Percentiles rank a stretch among this genome's conserved stretches.
These are phyloP conservation scores for Fusarium foetens DNA, from an alignment of 2,329 filamentous ascomycete genomes.

Conservation along the genomic window DNA sequence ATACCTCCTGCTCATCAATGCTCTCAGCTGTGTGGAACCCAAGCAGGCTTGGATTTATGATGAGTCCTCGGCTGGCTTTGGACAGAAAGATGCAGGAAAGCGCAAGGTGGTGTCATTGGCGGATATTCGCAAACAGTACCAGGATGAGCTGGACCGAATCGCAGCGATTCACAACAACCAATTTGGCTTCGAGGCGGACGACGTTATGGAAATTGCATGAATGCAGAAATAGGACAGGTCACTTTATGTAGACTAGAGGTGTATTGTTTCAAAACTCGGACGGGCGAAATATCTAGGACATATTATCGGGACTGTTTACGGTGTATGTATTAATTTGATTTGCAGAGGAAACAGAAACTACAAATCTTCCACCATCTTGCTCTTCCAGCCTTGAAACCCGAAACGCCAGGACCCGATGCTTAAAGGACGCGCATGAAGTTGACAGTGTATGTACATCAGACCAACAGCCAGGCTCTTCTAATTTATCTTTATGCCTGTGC, in stretches of 20 bases:
- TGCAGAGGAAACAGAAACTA: conserved; percentile 32
- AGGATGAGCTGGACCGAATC: conserved; percentile 87
- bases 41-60: conserved; percentile 82
- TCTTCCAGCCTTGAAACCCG: conserved; percentile 45
- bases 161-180: conserved; percentile 89
- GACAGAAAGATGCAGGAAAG: conserved; percentile 55
- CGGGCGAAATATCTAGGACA: conserved; percentile 48
- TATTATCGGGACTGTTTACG: conserved; percentile 41
- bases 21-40: conserved; percentile 83
- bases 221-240: conserved; percentile 13
- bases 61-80: conserved; percentile 44
- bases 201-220: conserved; percentile 64
- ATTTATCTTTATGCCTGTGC: conserved; percentile 38
- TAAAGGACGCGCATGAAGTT: conserved; percentile 45
- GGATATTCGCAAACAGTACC: conserved; percentile 88
- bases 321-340: conserved; percentile 42
- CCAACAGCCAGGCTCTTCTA: conserved; percentile 9
- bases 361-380: conserved; percentile 39
- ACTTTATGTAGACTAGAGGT: conserved; percentile 41
- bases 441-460: conserved; percentile 40
- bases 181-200: conserved; percentile 76
- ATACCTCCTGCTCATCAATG: conserved; percentile 93
- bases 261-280: conserved; percentile 39
- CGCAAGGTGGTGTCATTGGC: conserved; percentile 85
- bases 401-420: conserved; percentile 56